Evolutionary conservation across 1,284 basidiomycete species (phyloP), one percentile per base, ranked within the genome.

Genomic region (Spongispora temasekensis): DNA sequence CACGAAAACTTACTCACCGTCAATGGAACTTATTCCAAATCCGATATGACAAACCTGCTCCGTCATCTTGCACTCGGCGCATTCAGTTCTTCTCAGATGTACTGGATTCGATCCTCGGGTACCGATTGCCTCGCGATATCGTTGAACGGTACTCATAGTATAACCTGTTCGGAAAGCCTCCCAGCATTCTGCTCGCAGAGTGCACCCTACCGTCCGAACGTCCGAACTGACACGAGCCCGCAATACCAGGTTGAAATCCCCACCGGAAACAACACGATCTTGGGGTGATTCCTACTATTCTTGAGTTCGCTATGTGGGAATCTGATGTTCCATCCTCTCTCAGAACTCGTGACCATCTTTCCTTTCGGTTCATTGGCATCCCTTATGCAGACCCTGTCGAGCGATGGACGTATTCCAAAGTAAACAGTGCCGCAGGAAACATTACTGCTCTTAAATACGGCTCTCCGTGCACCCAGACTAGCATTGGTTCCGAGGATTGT

Each of bases 401-500:
- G 56, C 66, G 71, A 17, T 74, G 64, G 59, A 60, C 64, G 13
- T 68, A 73, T 58, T 75, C 73, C 12, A 56, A 54, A 2, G 58
- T 67, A 2, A 66, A 60, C 59, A 65, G 64, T 23, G 32, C 54
- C n/a, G 57, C 53, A 2, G 63, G 66, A n/a, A 64, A 58, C 4
- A 62, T 77, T 44, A 65, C 64, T 5, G 74, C 74, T 10, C 70
- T 76, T 7, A 50, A 53, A 7, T 75, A 73, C 46, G 73, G 75
- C 6, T 67, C 72, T 10, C 57, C 70, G 1, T 76, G 74, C 44
- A 63, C 66, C 1, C 75, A 75, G 60, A 53, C 61, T 9, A 58
- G 63, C 30, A 55, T 53, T 28, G 72, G 74, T 12, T 62, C 57
- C 50, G 72, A 72, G 48, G 72, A 79, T 32, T 78, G 74, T 50